These are phyloP conservation scores for Mycoemilia scoparia DNA, from an alignment of 192 early-diverging fungal species.

Conservation along the genomic window DNA sequence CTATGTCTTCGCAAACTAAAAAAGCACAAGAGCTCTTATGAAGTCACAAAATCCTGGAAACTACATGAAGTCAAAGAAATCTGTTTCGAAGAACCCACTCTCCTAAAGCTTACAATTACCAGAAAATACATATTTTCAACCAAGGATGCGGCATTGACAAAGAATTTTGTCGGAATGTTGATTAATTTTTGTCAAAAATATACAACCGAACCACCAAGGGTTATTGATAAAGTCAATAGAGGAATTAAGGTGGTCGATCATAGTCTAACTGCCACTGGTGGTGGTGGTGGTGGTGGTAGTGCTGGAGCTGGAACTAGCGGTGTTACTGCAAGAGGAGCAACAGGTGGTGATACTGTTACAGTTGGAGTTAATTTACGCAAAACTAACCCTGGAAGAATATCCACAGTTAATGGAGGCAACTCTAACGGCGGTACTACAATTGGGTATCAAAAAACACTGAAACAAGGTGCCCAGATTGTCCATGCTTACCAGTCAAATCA, in stretches of 20 bases:
- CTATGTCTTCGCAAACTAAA: constrained; percentile 26
- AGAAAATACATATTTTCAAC: constrained; percentile 25
- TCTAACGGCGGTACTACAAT: too few relatives aligned
- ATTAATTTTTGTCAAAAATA: constrained; percentile 26
- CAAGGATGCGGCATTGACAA: constrained; percentile 14
- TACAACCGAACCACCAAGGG: constrained; percentile 15
- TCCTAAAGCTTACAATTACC: constrained; percentile 19
- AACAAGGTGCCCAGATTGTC: too few relatives aligned
- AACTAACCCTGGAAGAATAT: background rate
- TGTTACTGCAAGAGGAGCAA: constrained; percentile 1
- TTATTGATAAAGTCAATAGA: constrained; percentile 18
- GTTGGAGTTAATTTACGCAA: background rate
- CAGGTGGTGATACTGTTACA: background rate
- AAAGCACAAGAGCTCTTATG: constrained; percentile 12
- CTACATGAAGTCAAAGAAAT: constrained; percentile 24
- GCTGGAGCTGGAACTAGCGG: constrained; percentile 14
- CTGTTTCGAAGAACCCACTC: constrained; percentile 25
- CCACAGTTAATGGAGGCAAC: constrained; percentile 10
- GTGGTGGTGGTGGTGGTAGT: constrained; percentile 9
- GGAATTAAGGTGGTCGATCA: background rate
- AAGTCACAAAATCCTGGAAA: constrained; percentile 26
- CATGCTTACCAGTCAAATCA: too few relatives aligned
- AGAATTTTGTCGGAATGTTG: constrained; percentile 26
- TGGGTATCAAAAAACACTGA: too few relatives aligned
- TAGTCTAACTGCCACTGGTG: constrained; percentile 4